phyloP scores from a whole-genome alignment of 2,329 filamentous ascomycete species.

The Ophiostoma triangulosporum region DNA sequence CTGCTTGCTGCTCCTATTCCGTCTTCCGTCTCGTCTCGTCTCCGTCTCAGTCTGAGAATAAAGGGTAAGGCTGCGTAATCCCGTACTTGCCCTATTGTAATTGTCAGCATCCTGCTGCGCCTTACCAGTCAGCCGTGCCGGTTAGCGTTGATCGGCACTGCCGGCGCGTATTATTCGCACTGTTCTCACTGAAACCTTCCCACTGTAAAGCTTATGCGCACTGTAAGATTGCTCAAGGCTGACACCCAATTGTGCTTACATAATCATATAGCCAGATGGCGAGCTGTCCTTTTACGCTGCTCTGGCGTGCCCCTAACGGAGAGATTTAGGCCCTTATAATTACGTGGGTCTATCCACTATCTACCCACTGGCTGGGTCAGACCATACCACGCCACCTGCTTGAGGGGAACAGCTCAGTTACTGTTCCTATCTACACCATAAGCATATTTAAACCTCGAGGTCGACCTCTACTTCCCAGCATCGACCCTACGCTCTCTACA shows the following conservation, averaged over 20 bases:
- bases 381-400: background rate
- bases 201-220: background rate
- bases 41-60: too few relatives aligned
- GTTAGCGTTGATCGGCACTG: background rate
- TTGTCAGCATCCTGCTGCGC: constrained; percentile 3
- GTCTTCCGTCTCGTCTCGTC: too few relatives aligned
- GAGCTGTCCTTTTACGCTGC: background rate
- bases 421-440: background rate
- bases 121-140: constrained; percentile 7
- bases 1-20: too few relatives aligned
- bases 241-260: background rate
- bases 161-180: background rate
- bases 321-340: background rate
- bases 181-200: background rate
- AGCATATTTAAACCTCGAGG: background rate
- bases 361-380: background rate
- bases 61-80: too few relatives aligned
- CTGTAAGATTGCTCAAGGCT: background rate
- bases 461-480: background rate
- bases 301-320: too few relatives aligned
- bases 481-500: too few relatives aligned
- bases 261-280: background rate
- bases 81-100: background rate
- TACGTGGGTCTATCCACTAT: background rate
- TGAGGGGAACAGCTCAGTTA: background rate